Evolutionary conservation across 495 filamentous ascomycete species (phyloP), one percentile per base, ranked within the genome.

Genomic region (Neurospora sp.): DNA sequence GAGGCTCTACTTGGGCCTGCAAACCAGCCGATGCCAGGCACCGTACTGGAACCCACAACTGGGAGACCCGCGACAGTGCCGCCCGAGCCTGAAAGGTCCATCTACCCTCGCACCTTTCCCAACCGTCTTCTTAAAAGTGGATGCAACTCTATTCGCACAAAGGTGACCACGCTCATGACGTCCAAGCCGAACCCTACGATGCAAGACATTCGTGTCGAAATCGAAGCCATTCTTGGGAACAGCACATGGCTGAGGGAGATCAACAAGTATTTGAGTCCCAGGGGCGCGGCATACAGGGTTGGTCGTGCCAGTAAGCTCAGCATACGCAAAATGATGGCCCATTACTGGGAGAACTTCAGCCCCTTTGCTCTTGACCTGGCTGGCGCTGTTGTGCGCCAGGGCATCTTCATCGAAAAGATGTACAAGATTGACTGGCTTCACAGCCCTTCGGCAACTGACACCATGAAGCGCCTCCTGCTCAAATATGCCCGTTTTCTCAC

Each of bases 331-430:
- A 93, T 93, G 91, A 91, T 96, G 88, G 88, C 86, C 20, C 84
- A 88, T 39, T 96, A 96, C 82, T 94, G 92, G 91, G 87, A 90
- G 37, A 97, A 95, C 75, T 84, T 83, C 39, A 88, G 88, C 5
- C 82, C 84, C 0, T 94, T 95, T 74, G 89, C 88, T 2, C 83
- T 95, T 4, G 92, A 96, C 76, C 89, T 97, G 6, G 82, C 89
- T 35, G 90, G 90, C 22, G 94, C 93, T 4, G 92, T 96, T 27
- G 87, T 95, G 75, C 88, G 94, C 1, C 94, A 97, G 77, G 88
- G 91, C 2, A 85, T 87, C 31, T 97, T 97, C 76, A 82, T 94
- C 39, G 88, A 92, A 46, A 96, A 96, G 82, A 96, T 97, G 92
- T 85, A 88, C 77, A 84, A 88, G 77, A 88, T 93, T 70, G 89